Percentiles rank a stretch among this genome's conserved stretches.
Evolutionary conservation across 176 grass and related monocot species (phyloP).

Genomic region (Eleusine indica): DNA sequence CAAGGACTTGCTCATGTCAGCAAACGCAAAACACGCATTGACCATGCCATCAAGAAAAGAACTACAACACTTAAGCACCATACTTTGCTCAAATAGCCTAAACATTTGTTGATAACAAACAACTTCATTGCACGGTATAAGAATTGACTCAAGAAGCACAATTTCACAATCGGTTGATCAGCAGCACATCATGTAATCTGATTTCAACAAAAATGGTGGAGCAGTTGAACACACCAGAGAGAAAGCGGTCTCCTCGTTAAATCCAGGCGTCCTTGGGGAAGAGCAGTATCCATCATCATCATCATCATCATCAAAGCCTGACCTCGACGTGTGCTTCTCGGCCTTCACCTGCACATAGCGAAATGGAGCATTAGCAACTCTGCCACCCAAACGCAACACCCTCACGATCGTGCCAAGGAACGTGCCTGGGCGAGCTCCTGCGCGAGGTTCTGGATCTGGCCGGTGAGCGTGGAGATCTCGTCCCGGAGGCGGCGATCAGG

Average conservation of each 20-base stretch:
- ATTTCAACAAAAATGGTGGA: background rate
- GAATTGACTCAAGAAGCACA: background rate
- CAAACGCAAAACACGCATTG: background rate
- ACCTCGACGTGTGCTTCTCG: constrained; percentile 55
- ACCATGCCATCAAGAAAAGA: background rate
- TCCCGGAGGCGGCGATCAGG: constrained; percentile 73
- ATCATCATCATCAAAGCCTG: constrained; percentile 72
- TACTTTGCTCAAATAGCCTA: background rate
- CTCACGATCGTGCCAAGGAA: constrained; percentile 19
- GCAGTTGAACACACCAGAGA: constrained; percentile 54
- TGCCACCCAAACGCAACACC: background rate
- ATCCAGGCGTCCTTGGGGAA: constrained; percentile 62
- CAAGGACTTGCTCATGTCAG: background rate
- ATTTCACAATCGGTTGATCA: background rate
- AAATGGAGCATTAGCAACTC: constrained; percentile 30
- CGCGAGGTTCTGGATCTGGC: constrained; percentile 83
- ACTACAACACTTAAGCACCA: background rate
- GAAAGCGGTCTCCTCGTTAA: constrained; percentile 58
- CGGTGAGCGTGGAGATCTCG: constrained; percentile 82
- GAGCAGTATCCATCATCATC: constrained; percentile 52
- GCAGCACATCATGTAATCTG: background rate
- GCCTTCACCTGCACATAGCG: constrained; percentile 63
- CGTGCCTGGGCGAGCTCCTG: constrained; percentile 89
- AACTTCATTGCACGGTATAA: background rate
- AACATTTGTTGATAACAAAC: background rate